A percentile compares a stretch with the other conserved stretches of the same genome.
These are phyloP conservation scores for Fusarium praegraminearum DNA, from an alignment of 2,329 filamentous ascomycete species.

Conservation along the genomic window DNA sequence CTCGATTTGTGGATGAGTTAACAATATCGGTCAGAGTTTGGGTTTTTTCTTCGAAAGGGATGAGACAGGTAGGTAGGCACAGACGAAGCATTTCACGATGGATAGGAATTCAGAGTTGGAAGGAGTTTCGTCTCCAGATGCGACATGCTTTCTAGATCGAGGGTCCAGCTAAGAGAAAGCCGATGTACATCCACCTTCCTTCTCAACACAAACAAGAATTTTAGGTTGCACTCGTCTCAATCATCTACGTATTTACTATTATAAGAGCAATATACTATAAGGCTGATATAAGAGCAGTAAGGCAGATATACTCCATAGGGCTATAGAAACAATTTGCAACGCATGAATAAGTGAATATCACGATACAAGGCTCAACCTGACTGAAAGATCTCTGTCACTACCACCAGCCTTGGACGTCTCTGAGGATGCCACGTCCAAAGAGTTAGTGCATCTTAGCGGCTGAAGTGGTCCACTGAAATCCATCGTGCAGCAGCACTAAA, in stretches of 20 bases:
- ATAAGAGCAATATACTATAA: neutral
- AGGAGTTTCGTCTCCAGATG: neutral
- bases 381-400: slow-evolving; percentile 1
- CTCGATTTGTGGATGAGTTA: slow-evolving; percentile 11
- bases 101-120: neutral
- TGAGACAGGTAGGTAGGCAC: slow-evolving; percentile 15
- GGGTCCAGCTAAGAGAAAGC: neutral
- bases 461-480: slow-evolving; percentile 8
- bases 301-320: neutral
- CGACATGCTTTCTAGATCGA: neutral
- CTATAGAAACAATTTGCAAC: neutral
- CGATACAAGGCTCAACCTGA: neutral
- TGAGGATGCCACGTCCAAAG: slow-evolving; percentile 44
- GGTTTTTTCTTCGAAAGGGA: slow-evolving; percentile 11
- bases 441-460: slow-evolving; percentile 1
- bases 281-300: neutral
- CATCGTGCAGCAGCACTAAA: slow-evolving; percentile 43
- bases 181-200: neutral
- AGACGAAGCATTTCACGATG: neutral
- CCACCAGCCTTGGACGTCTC: slow-evolving; percentile 11
- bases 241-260: neutral
- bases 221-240: neutral
- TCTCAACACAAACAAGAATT: neutral
- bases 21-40: slow-evolving; percentile 6
- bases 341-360: neutral